Evolutionary conservation across 2,329 filamentous ascomycete species (phyloP), one percentile per base, ranked within the genome.

Genomic region (Coccinonectria pachysandricola): DNA sequence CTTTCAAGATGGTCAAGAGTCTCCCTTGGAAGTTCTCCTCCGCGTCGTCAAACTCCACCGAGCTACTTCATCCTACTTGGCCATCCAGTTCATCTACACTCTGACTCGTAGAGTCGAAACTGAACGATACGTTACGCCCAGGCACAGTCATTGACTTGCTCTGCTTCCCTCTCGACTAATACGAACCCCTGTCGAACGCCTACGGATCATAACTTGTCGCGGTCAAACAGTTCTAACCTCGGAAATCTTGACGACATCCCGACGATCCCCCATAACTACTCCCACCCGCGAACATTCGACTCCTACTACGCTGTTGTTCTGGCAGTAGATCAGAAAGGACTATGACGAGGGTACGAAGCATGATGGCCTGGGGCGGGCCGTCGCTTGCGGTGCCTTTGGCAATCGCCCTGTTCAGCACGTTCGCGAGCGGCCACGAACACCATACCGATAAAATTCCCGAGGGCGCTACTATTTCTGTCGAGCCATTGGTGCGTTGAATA

Each of bases 401-500:
- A 23, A 26, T 48, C 27, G 36, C 43, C 15, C 34, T 46, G 19
- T 37, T 54, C 8, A 34, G 34, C 14, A 32, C 31, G 26, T 35
- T 41, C 19, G 41, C 42, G 7, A 27, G 35, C n/a, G 55, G 51
- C 24, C 69, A 74, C 53, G 65, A 69, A 21, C 57, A 60, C 38
- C 51, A 55, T 39, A 56, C 57, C 25, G 57, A 57, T 27, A 59
- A 69, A 23, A 77, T 91, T 36, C 70, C 74, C 10, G 75, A 82
- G 39, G 83, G 81, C 43, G 58, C 76, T 40, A 65, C 70, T 15
- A 61, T 83, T 45, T 83, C 80, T n/a, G 47, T 56, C 23, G 82
- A 88, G 17, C 82, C 83, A 2, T 68, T 88, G 43, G 79, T 83
- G 63, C 33, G 75, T 56, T 13, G 7, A 19, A n/a, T n/a, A n/a